Evolutionary conservation across 148 eudicot genomes (phyloP), one percentile per base, ranked within the genome.

Genomic region (Beta vulgaris): DNA sequence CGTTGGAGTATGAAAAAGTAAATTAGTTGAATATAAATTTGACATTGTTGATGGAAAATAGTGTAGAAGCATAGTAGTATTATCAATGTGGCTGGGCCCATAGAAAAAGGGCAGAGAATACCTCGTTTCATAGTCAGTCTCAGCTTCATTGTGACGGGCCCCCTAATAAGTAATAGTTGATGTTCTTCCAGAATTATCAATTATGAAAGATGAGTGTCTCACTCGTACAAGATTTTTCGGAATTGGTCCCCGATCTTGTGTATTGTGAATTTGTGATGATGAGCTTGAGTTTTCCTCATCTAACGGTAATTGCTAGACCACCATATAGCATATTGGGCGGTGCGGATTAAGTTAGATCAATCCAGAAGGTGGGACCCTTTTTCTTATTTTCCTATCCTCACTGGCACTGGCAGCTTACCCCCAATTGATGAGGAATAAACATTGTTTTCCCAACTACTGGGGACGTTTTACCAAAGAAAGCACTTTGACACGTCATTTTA

Each of bases 241-340:
- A 42, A 67, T 43, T 73, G 73, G 73, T 54, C 77, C 77, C 69
- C 53, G 29, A 18, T 4, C 36, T 26, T 25, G n/a, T n/a, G n/a
- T n/a, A n/a, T n/a, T n/a, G n/a, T n/a, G n/a, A n/a, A n/a, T 7
- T 39, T 72, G 9, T 37, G 77, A 79, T 68, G 53, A 73, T 79
- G 68, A 48, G 31, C 19, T 46, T 21, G 35, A 73, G 26, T 10
- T 74, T 74, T 68, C 74, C 43, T 79, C 70, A 79, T 79, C 71
- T 12, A n/a, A 79, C 59, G 64, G 62, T 31, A 61, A 68, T 2
- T 28, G 35, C 35, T 58, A 19, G 0, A 21, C 28, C n/a, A 54
- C 11, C 14, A 19, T 3, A 11, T 23, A 2, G 32, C 28, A 2
- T 1, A 36, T 49, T 74, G 75, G 74, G 64, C 82, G 82, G 82